A percentile compares a stretch with the other conserved stretches of the same genome.
Evolutionary conservation across 106 monocot species (phyloP).

Genomic region (Platanthera zijinensis): DNA sequence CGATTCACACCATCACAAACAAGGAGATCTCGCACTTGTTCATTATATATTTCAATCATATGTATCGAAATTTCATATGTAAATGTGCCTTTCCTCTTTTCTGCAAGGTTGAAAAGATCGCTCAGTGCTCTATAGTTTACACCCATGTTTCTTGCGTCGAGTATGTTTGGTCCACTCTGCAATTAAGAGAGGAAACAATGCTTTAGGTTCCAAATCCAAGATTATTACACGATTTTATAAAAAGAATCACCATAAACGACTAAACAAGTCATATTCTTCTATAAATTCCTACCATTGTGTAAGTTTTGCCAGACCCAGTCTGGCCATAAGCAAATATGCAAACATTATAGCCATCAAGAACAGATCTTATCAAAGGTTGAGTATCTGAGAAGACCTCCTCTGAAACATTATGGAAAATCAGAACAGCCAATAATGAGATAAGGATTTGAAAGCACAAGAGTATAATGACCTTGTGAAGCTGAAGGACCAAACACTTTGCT

Average conservation of each 20-base stretch:
- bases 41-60: slow-evolving; percentile 99
- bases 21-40: slow-evolving; percentile 99
- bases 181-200: not conserved
- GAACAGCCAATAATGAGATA: not conserved
- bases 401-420: slow-evolving; percentile 27
- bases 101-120: slow-evolving; percentile 77
- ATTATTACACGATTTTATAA: not conserved
- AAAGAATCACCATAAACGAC: not conserved
- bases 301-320: slow-evolving; percentile 97
- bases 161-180: slow-evolving; percentile 78
- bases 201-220: not conserved
- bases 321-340: slow-evolving; percentile 99
- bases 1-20: slow-evolving; percentile 56
- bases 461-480: slow-evolving; percentile 70
- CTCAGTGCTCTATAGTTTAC: slow-evolving; percentile 88
- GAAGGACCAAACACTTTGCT: slow-evolving; percentile 88
- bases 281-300: slow-evolving; percentile 67
- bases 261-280: not conserved
- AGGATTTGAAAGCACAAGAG: not conserved
- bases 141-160: slow-evolving; percentile 53
- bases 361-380: slow-evolving; percentile 91
- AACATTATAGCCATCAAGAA: slow-evolving; percentile 98
- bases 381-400: slow-evolving; percentile 91
- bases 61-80: slow-evolving; percentile 82
- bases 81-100: slow-evolving; percentile 65